Evolutionary conservation across 1,284 basidiomycete species (phyloP), one percentile per base, ranked within the genome.

Genomic region (Anthracocystis panici-leucophaei): DNA sequence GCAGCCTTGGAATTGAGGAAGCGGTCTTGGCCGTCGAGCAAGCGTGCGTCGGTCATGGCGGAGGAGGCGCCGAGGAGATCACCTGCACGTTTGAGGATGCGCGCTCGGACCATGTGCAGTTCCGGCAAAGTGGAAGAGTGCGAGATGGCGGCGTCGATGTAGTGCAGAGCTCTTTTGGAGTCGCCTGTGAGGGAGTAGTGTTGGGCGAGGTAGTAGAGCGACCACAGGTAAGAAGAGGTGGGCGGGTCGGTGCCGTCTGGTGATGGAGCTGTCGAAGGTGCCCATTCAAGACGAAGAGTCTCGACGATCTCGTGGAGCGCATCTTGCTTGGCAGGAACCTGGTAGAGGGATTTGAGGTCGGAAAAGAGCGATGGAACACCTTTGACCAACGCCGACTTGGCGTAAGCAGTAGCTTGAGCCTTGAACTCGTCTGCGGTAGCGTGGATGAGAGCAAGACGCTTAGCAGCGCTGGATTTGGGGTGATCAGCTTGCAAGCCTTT

Each of bases 81-180:
- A 0, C 96, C 96, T 0, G 91, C 89, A 5, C 95, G 90, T 84
- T 99, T 99, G 52, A 97, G 87, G 25, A 94, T 89, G 5, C 93
- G 91, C 0, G 91, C 97, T 79, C 91, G 91, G 67, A 91, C 91
- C 86, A 93, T 92, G 81, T 92, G 90, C 27, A 99, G 87, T 79
- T 99, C 97, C 0, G 97, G 96, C 1, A 99, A 87, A 0, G 95
- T 96, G 0, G 97, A 95, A 0, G 97, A 97, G 84, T 99, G 96
- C 20, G 87, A 82, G 18, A 95, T 87, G 2, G 94, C 89, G 1
- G 86, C 77, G 31, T 91, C 88, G 29, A 98, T 88, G 20, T 92
- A 87, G 20, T 88, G 86, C 14, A 98, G 87, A 0, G 96, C 91
- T 51, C 88, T 88, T 4, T 27, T 29, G 52, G 86, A 82, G 27